Evolutionary conservation across 1,284 basidiomycete genomes (phyloP).

Genomic region (Agroathelia rolfsii): DNA sequence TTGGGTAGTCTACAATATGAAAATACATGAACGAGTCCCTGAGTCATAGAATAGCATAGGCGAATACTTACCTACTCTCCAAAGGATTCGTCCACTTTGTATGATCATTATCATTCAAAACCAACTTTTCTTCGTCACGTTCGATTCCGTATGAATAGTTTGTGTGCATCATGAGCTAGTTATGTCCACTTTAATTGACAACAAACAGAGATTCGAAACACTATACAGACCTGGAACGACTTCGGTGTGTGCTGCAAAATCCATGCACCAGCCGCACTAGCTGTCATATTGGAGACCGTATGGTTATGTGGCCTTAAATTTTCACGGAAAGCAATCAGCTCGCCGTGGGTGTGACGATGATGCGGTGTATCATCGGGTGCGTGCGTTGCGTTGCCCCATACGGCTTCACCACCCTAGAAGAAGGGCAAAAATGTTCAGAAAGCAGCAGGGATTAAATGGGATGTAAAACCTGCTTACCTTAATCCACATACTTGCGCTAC

Average conservation of each 20-base stretch:
- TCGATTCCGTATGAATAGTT: conserved; percentile 97
- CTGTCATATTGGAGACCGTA: conserved; percentile 92
- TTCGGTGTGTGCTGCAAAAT: conserved; percentile 79
- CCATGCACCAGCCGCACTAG: conserved; percentile 68
- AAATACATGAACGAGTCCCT: no score
- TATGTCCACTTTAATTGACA: conserved; percentile 5
- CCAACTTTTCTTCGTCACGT: conserved; percentile 55
- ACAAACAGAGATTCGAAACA: conserved; percentile 2
- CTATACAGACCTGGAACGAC: conserved; percentile 60
- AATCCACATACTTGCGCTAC: conserved; percentile 88
- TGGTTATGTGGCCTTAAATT: no score
- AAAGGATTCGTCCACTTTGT: conserved; percentile 94
- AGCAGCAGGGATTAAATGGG: conserved; percentile 1
- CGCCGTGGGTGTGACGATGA: conserved; percentile 64
- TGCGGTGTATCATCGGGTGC: conserved; percentile 74
- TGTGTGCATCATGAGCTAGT: conserved; percentile 58
- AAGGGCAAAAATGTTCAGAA: conserved; percentile 5
- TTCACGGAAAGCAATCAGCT: conserved; percentile 74
- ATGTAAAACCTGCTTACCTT: conserved; percentile 46
- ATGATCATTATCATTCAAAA: conserved; percentile 60
- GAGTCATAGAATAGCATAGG: background rate
- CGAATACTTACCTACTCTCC: conserved; percentile 57
- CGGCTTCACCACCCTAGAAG: conserved; percentile 70
- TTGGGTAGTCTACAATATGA: conserved; percentile 65
- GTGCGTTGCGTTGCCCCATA: conserved; percentile 77